Evolutionary conservation across 805 yeast genomes (phyloP).

Genomic region (Isabelozyma heimii): DNA sequence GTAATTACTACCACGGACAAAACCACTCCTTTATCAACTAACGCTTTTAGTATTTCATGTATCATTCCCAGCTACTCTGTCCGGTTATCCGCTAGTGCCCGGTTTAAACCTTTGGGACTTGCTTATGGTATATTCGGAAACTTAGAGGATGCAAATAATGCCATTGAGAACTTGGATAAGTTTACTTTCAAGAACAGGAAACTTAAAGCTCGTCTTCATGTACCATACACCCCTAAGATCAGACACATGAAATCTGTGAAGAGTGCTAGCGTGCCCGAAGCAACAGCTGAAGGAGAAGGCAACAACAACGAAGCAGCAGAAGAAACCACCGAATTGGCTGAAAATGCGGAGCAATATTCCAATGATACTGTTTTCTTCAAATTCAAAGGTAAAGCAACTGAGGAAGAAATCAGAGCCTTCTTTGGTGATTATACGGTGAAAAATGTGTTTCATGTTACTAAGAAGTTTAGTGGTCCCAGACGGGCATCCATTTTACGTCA

Average conservation of each 20-base stretch:
- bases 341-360: constrained; percentile 20
- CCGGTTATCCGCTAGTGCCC: constrained; percentile 39
- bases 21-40: constrained; percentile 2
- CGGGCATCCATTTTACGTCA: neutral
- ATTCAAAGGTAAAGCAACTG: constrained; percentile 38
- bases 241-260: neutral
- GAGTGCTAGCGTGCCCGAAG: neutral
- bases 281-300: neutral
- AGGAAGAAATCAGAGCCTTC: constrained; percentile 42
- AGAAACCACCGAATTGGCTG: neutral
- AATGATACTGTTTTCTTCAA: constrained; percentile 44
- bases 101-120: constrained; percentile 54
- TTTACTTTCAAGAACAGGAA: constrained; percentile 32
- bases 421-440: constrained; percentile 16
- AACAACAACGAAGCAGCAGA: neutral
- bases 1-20: constrained; percentile 23
- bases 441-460: neutral
- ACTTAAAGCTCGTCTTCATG: constrained; percentile 38
- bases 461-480: neutral
- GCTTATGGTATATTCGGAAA: constrained; percentile 38
- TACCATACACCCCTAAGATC: constrained; percentile 37
- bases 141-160: constrained; percentile 25
- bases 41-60: constrained; percentile 26
- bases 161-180: constrained; percentile 23
- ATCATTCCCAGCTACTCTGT: constrained; percentile 56